Conservation (phyloP, 2,329 filamentous ascomycete genomes). For the Stagonosporopsis rhizophila region DNA sequence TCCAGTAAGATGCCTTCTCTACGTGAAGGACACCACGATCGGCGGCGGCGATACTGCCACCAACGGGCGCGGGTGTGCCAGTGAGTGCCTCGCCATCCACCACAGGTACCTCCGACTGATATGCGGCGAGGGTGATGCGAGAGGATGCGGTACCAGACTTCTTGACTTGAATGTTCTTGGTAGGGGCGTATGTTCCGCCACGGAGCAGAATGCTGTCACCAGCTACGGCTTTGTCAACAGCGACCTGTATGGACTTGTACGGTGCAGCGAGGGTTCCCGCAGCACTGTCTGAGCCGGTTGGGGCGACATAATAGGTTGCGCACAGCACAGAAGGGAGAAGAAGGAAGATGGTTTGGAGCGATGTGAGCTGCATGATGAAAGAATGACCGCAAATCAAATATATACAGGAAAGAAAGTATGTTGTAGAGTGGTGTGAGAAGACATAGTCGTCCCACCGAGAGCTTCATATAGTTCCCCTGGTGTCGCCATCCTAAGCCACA, state of each 20-base stretch:
- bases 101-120: constrained; percentile 54
- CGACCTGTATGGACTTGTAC: constrained; percentile 57
- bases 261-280: constrained; percentile 52
- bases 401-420: not conserved
- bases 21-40: constrained; percentile 59
- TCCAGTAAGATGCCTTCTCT: constrained; percentile 56
- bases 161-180: constrained; percentile 58
- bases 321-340: constrained; percentile 20
- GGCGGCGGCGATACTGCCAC: constrained; percentile 48
- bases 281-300: constrained; percentile 50
- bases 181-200: constrained; percentile 55
- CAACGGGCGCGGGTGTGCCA: constrained; percentile 53
- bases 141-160: constrained; percentile 48
- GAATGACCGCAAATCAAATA: not conserved
- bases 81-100: constrained; percentile 55
- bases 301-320: constrained; percentile 57
- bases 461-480: constrained; percentile 35
- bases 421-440: not conserved
- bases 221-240: constrained; percentile 55
- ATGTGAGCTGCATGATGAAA: constrained; percentile 19
- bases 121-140: constrained; percentile 54
- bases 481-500: not conserved
- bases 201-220: constrained; percentile 57
- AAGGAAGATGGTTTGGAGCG: constrained; percentile 19
- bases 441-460: constrained; percentile 46